phyloP scores from a whole-genome alignment of 1,284 basidiomycete genomes.

The Porogramme epimiltina region DNA sequence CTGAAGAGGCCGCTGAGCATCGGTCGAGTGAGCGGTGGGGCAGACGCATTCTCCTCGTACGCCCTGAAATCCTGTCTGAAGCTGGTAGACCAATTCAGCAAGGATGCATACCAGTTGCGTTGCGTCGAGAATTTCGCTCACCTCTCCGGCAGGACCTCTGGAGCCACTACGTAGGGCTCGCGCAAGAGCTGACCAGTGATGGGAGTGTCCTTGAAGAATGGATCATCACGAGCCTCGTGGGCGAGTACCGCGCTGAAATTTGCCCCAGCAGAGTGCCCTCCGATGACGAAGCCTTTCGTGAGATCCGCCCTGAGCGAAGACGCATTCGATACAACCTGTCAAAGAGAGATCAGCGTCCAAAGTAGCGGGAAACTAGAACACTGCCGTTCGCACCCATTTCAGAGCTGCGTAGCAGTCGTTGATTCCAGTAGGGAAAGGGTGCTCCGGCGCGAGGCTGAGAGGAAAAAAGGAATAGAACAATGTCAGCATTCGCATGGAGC shows the following conservation, averaged over 20 bases:
- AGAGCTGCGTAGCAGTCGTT: constrained; percentile 22
- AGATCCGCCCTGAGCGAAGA: constrained; percentile 7
- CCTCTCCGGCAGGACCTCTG: constrained; percentile 7
- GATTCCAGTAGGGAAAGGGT: constrained; percentile 18
- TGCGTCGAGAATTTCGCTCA: constrained; percentile 5
- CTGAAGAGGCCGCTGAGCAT: no score
- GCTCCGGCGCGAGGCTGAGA: constrained; percentile 18
- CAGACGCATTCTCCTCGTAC: no score
- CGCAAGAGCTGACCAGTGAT: constrained; percentile 15
- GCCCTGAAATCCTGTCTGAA: no score
- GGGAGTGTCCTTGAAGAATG: constrained; percentile 12
- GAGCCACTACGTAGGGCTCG: constrained; percentile 9
- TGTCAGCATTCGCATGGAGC: neutral
- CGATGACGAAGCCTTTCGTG: constrained; percentile 25
- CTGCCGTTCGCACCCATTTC: constrained; percentile 25
- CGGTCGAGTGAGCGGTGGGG: no score
- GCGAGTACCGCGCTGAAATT: constrained; percentile 21
- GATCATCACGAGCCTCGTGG: constrained; percentile 21
- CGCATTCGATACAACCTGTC: constrained; percentile 5
- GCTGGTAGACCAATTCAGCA: no score
- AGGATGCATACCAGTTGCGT: no score
- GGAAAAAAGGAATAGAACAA: neutral
- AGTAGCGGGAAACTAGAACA: neutral
- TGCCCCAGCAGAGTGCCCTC: constrained; percentile 26
- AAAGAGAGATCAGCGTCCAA: no score